Evolutionary conservation across 2,329 filamentous ascomycete genomes (phyloP).

Genomic region (Colletotrichum magnum): DNA sequence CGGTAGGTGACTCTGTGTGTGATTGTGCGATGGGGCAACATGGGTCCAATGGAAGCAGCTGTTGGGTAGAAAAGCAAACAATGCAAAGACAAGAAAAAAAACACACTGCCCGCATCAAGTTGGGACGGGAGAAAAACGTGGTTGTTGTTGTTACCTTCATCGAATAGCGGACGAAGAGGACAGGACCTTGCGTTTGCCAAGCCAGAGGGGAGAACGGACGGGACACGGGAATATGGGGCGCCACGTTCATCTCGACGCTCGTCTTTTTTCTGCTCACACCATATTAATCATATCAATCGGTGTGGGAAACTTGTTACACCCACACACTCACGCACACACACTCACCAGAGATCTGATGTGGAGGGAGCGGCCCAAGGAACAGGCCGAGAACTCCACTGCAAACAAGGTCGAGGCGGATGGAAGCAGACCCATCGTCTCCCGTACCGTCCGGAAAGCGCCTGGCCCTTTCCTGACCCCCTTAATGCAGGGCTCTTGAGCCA

Average conservation of each 20-base stretch:
- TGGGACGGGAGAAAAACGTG: not conserved
- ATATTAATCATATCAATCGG: too few species aligned
- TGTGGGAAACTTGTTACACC: too few species aligned
- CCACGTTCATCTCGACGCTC: not conserved
- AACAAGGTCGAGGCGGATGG: not conserved
- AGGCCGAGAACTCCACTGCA: constrained; percentile 11
- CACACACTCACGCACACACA: not conserved
- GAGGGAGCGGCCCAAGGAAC: constrained; percentile 9
- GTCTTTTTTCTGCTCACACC: not conserved
- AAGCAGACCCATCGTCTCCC: not conserved
- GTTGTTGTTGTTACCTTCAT: not conserved
- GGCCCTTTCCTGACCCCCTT: not conserved
- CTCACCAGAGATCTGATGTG: constrained; percentile 1
- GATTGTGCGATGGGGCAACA: constrained; percentile 3
- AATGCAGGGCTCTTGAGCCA: not conserved
- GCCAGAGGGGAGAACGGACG: not conserved
- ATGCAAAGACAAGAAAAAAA: not conserved
- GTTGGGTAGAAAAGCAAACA: not conserved
- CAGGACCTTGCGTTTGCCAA: constrained; percentile 17
- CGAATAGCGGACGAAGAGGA: not conserved
- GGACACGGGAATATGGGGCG: constrained; percentile 10
- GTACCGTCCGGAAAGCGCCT: not conserved
- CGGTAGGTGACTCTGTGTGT: constrained; percentile 2
- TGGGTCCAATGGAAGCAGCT: not conserved
- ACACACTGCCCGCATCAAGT: not conserved